Evolutionary conservation across 306 rosid species (phyloP), one percentile per base, ranked within the genome.

Genomic region (Arachis hypogaea): DNA sequence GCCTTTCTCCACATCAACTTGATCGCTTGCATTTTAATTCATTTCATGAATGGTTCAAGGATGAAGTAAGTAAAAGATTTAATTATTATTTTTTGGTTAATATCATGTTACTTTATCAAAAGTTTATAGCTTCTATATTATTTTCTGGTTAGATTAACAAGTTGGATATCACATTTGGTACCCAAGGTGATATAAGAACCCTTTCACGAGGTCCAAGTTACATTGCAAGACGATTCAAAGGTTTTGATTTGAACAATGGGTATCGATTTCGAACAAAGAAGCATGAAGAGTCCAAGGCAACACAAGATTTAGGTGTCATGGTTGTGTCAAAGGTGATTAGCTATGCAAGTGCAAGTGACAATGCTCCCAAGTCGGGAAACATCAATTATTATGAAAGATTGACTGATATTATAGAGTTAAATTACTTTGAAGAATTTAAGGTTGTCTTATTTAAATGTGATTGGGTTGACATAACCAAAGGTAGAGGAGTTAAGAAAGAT

Each of bases 371-470:
- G 49, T 41, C 49, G 5, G 11, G 2, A 62, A 41, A 62, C 38
- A n/a, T 62, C 67, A 38, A 4, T 40, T 62, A 62, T 41, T 62
- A 40, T 62, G 49, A 11, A 4, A 62, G 30, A 62, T 12, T 62
- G 67, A 62, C 38, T 62, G 67, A 62, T 62, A 12, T 62, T 62
- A 44, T 62, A 18, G 67, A 62, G 49, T 62, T 62, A 7, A 62
- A 62, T 3, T 62, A 62, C 11, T n/a, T 5, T 41, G 67, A 62
- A 62, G 49, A 38, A 41, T 62, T 62, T 62, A 40, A 62, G 28
- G 10, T 61, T 61, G 66, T 61, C 45, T 40, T 61, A 6, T 61
- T 61, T 6, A 61, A 38, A n/a, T 61, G 66, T 61, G 66, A 61
- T n/a, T 61, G 29, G 10, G 47, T 61, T 61, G 66, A 61, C 30